Conservation (phyloP, 1,284 basidiomycete genomes). For the Mycena sp. region DNA sequence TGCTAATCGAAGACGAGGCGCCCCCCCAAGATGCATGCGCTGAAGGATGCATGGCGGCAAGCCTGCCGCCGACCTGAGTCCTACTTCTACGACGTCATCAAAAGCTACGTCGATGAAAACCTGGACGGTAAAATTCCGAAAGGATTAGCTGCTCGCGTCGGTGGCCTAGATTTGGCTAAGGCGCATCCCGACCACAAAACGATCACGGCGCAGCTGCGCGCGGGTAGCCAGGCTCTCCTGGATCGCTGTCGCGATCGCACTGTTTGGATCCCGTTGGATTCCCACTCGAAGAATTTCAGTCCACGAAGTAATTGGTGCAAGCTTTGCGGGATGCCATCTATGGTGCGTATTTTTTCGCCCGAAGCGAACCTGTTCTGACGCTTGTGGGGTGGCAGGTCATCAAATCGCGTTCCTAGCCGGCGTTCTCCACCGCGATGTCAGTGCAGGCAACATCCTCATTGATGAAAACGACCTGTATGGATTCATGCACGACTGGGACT, state of each 20-base stretch:
- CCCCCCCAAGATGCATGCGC: neutral
- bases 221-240: neutral
- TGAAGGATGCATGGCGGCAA: conserved; percentile 21
- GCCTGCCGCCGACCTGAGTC: neutral
- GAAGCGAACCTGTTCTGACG: neutral
- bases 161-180: neutral
- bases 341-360: neutral
- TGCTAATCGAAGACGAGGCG: neutral
- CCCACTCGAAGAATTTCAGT: neutral
- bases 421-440: conserved; percentile 21
- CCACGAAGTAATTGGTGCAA: conserved; percentile 3
- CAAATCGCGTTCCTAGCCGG: conserved; percentile 14
- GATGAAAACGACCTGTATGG: neutral
- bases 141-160: neutral
- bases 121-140: neutral
- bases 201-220: neutral
- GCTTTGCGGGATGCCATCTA: neutral
- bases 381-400: neutral
- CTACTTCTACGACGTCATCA: conserved; percentile 8
- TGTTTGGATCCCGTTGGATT: conserved; percentile 9
- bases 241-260: conserved; percentile 11
- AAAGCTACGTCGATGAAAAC: neutral
- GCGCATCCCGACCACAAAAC: neutral
- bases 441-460: conserved; percentile 16
- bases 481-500: conserved; percentile 18